phyloP scores from a whole-genome alignment of 345 rosid species.

The Hypericum androsaemum region DNA sequence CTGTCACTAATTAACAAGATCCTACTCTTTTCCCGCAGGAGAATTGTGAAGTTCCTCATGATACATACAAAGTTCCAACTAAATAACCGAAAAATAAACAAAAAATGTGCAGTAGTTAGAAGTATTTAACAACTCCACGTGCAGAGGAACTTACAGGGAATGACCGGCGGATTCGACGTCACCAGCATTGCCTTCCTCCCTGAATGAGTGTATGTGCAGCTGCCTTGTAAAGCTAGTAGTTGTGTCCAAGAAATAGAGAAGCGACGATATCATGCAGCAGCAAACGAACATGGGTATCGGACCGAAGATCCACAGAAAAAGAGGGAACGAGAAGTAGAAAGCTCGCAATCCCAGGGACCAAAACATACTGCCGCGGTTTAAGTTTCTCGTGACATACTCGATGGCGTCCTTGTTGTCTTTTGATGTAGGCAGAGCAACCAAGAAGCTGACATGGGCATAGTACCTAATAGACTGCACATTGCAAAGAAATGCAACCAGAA shows the following conservation, averaged over 20 bases:
- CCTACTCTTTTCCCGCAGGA: too few species aligned
- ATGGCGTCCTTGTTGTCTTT: conserved; percentile 39
- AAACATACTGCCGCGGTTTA: conserved; percentile 81
- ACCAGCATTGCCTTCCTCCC: too few species aligned
- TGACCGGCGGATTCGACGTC: too few species aligned
- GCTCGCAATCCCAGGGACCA: conserved; percentile 92
- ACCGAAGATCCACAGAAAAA: conserved; percentile 83
- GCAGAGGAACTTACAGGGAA: too few species aligned
- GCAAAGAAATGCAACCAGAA: conserved; percentile 86
- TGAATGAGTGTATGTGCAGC: conserved; percentile 29
- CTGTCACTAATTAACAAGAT: too few species aligned
- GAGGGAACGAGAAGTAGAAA: conserved; percentile 79
- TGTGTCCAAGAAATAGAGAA: conserved; percentile 83
- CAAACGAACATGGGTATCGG: conserved; percentile 87
- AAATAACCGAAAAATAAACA: too few species aligned
- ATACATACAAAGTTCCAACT: too few species aligned
- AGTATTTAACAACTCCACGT: too few species aligned
- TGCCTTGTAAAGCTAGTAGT: conserved; percentile 52
- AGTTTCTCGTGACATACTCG: conserved; percentile 65
- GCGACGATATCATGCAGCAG: conserved; percentile 44
- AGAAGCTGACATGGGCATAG: conserved; percentile 82
- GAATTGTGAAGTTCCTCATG: too few species aligned
- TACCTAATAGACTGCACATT: conserved; percentile 86
- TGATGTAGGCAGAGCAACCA: conserved; percentile 57
- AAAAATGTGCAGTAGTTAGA: too few species aligned